Conservation (phyloP, 768 basidiomycete genomes). For the Tylopilus plumbeoviolaceoides region DNA sequence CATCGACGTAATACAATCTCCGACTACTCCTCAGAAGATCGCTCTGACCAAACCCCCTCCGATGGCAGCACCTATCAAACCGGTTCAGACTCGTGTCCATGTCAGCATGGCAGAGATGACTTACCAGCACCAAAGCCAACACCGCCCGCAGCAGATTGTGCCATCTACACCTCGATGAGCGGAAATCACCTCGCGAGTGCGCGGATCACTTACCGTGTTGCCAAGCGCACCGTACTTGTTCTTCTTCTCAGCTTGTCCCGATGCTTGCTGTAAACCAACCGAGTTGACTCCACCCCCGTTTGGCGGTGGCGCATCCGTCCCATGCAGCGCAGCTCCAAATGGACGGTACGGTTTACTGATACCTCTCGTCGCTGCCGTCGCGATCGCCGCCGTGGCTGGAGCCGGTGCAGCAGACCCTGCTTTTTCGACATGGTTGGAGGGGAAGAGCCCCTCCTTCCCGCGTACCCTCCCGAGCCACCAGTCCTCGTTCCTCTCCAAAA, state of each 20-base stretch:
- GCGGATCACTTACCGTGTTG: slow-evolving; percentile 44
- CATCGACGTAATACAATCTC: background rate
- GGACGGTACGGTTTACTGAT: slow-evolving; percentile 28
- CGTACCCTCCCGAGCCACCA: slow-evolving; percentile 80
- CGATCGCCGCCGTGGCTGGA: background rate
- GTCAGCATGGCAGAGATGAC: slow-evolving; percentile 14
- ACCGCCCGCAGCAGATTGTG: slow-evolving; percentile 62
- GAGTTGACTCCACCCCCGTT: slow-evolving; percentile 27
- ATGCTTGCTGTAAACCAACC: slow-evolving; percentile 26
- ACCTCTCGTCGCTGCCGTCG: background rate
- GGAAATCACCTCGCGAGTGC: slow-evolving; percentile 4
- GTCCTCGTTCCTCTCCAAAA: slow-evolving; percentile 76
- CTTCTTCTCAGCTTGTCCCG: slow-evolving; percentile 44
- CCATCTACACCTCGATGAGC: slow-evolving; percentile 39
- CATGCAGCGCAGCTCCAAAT: slow-evolving; percentile 37
- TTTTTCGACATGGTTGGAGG: slow-evolving; percentile 70
- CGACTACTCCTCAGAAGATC: slow-evolving; percentile 36
- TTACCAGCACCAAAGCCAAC: slow-evolving; percentile 73
- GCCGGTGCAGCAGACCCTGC: slow-evolving; percentile 23
- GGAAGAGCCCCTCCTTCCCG: slow-evolving; percentile 72
- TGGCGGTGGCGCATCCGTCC: slow-evolving; percentile 30
- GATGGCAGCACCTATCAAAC: slow-evolving; percentile 43
- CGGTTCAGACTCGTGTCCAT: background rate
- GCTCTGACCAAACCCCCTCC: slow-evolving; percentile 47
- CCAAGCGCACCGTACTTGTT: slow-evolving; percentile 54